A percentile compares a stretch with the other conserved stretches of the same genome.
Conservation (phyloP, 495 filamentous ascomycete species). For the Neurospora pannonica region DNA sequence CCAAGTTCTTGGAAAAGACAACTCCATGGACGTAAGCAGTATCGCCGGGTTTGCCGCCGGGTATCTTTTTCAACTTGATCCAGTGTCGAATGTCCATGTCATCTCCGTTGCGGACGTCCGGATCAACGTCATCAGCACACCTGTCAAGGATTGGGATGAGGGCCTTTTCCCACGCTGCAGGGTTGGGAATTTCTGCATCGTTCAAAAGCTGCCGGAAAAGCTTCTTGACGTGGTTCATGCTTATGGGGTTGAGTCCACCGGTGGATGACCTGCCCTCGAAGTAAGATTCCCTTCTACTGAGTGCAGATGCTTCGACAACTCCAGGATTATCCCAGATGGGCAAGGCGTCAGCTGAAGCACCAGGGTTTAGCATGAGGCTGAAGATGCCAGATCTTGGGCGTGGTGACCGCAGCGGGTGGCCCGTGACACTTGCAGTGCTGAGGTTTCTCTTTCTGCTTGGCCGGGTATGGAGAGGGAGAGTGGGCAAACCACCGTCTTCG, state of each 20-base stretch:
- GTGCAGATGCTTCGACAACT: conserved; percentile 39
- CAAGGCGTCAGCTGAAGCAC: conserved; percentile 33
- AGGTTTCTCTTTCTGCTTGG: conserved; percentile 62
- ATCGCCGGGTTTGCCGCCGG: conserved; percentile 80
- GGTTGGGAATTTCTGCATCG: conserved; percentile 64
- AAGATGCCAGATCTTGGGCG: conserved; percentile 39
- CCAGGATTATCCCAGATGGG: conserved; percentile 27
- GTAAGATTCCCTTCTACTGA: conserved; percentile 79
- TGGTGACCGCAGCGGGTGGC: conserved; percentile 60
- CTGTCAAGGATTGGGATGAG: conserved; percentile 85
- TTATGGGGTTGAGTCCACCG: conserved; percentile 75
- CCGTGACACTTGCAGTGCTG: conserved; percentile 59
- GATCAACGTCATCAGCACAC: conserved; percentile 90
- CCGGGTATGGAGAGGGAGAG: conserved; percentile 47
- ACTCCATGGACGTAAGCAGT: conserved; percentile 92
- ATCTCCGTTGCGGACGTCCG: conserved; percentile 78
- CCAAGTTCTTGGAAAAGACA: conserved; percentile 94
- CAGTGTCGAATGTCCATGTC: conserved; percentile 99
- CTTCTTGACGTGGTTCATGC: conserved; percentile 76
- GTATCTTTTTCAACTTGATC: conserved; percentile 93
- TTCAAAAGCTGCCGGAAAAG: conserved; percentile 74
- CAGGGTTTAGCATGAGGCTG: conserved; percentile 22
- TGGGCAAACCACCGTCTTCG: conserved; percentile 25
- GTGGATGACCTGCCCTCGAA: conserved; percentile 62
- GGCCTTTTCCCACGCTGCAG: conserved; percentile 77